These are phyloP conservation scores for Cornus controversa DNA, from an alignment of 148 eudicot species.

Conservation along the genomic window DNA sequence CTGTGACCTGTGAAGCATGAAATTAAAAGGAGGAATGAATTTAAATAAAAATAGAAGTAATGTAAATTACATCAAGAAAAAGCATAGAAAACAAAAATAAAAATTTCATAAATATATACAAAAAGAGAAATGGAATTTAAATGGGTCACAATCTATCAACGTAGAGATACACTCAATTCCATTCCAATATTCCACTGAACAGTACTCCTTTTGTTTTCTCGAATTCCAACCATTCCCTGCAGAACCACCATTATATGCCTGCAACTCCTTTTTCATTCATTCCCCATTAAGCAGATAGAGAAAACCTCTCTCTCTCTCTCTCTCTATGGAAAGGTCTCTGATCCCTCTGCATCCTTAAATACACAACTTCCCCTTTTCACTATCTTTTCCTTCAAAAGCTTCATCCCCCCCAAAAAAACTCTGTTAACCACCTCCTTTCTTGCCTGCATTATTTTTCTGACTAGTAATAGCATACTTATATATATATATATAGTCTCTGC, in stretches of 20 bases:
- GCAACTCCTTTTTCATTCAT: constrained; percentile 6
- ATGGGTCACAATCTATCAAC: constrained; percentile 8
- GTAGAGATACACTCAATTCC: constrained; percentile 10
- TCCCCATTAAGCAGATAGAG: not conserved
- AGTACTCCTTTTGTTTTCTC: constrained; percentile 49
- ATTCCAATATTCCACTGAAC: constrained; percentile 44
- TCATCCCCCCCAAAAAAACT: constrained; percentile 21
- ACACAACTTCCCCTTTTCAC: constrained; percentile 32
- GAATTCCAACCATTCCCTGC: constrained; percentile 45
- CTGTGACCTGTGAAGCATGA: too few relatives aligned
- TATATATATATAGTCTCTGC: not conserved
- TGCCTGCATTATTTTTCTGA: constrained; percentile 13
- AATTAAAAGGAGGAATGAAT: too few relatives aligned
- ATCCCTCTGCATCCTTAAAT: constrained; percentile 33
- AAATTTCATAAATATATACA: not conserved
- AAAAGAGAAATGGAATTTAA: constrained; percentile 8
- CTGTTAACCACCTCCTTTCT: constrained; percentile 12
- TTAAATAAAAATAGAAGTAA: too few relatives aligned
- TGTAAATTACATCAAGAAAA: not conserved
- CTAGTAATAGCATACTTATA: not conserved
- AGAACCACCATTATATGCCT: constrained; percentile 11
- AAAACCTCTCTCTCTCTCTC: not conserved
- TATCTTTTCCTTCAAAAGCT: constrained; percentile 34
- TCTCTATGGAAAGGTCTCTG: not conserved
- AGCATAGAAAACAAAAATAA: not conserved